Base-by-base conservation (phyloP, 2,329 filamentous ascomycete species). In the Fusarium coffeatum region DNA sequence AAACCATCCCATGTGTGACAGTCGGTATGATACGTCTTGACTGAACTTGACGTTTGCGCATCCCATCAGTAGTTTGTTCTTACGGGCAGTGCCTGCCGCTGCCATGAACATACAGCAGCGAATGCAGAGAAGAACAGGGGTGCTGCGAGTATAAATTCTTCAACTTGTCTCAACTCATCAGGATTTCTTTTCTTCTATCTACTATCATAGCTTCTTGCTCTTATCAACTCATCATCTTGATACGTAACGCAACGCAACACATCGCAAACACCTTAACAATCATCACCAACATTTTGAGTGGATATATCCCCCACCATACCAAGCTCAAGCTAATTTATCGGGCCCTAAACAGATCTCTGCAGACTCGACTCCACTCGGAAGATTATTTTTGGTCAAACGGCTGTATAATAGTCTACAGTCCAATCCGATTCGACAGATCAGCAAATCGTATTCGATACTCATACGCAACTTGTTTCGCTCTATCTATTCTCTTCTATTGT, bases 301-400 rank as follows among this genome's bases (percentile, higher is more conserved):
- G 66, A 51, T 62, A 69, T 47, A 54, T 49, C 54, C 49, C 53
- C 67, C 66, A 46, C 66, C 48, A 47, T 15, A 51, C 18, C 34
- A 47, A 69, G 66, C 50, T 55, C 23, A 47, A 69, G 66, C 50
- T 58, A 67, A 53, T 63, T 69, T 55, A 69, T 64, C 48, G 53
- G 66, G 61, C 34, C 65, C 42, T 32, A 16, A 28, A 34, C 20
- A 67, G 37, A 45, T 27, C 45, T 47, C 27, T 27, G 20, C 60
- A 57, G 62, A 47, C 32, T 51, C 34, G 53, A 51, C 63, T 60
- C 68, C 67, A 68, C 67, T 54, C n/a, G 27, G 40, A 64, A 50
- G 47, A 56, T 68, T 30, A 48, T 64, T 61, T 58, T 58, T 58
- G 40, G 54, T 42, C 50, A 47, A 43, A 47, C 45, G 41, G 46